Evolutionary conservation across 2,329 filamentous ascomycete species (phyloP).

Genomic region (Berkeleyomyces basicola): DNA sequence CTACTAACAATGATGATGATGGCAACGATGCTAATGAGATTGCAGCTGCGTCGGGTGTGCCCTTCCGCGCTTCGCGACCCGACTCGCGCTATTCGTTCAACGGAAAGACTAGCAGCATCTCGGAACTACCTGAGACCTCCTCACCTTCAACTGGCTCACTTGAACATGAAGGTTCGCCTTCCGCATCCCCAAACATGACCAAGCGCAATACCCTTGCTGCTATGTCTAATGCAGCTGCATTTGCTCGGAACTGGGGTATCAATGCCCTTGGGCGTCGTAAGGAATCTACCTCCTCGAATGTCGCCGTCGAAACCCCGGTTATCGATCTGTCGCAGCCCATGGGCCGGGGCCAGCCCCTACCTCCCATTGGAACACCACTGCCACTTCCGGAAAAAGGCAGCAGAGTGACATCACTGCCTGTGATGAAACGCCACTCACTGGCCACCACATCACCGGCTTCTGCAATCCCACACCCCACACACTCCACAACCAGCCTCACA

Average conservation of each 20-base stretch:
- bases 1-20: not conserved
- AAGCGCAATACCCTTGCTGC: slow-evolving; percentile 29
- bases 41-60: not conserved
- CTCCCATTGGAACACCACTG: slow-evolving; percentile 63
- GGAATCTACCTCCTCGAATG: slow-evolving; percentile 13
- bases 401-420: slow-evolving; percentile 37
- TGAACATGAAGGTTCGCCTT: not conserved
- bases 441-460: not conserved
- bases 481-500: slow-evolving; percentile 19
- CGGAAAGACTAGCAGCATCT: not conserved
- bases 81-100: slow-evolving; percentile 1
- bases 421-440: slow-evolving; percentile 43
- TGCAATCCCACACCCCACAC: not conserved
- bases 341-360: slow-evolving; percentile 66
- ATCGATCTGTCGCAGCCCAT: slow-evolving; percentile 50
- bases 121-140: not conserved
- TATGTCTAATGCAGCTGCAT: slow-evolving; percentile 37
- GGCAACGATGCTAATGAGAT: not conserved
- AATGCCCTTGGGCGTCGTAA: slow-evolving; percentile 37
- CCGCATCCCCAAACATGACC: slow-evolving; percentile 16
- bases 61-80: slow-evolving; percentile 1
- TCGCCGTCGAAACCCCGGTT: slow-evolving; percentile 13
- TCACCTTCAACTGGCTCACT: not conserved
- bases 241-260: slow-evolving; percentile 42
- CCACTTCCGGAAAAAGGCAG: slow-evolving; percentile 49